A percentile compares a stretch with the other conserved stretches of the same genome.
Evolutionary conservation across 495 filamentous ascomycete genomes (phyloP).

Genomic region (Niebla homalea): DNA sequence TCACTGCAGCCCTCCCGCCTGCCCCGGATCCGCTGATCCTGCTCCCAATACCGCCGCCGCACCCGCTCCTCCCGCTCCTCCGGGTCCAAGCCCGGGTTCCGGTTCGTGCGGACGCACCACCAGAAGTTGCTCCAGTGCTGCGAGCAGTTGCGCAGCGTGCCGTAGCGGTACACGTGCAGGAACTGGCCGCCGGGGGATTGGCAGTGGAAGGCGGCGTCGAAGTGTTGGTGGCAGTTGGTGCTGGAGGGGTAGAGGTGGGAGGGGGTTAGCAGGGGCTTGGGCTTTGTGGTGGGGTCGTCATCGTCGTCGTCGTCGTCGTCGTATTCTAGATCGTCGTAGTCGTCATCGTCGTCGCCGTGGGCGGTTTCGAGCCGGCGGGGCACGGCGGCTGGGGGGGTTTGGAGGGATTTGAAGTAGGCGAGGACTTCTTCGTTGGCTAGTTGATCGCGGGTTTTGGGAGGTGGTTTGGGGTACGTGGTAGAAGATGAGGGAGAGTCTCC

Average conservation of each 20-base stretch:
- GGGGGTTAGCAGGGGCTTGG: constrained; percentile 31
- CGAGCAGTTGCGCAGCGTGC: constrained; percentile 54
- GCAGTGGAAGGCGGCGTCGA: constrained; percentile 93
- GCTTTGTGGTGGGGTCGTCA: constrained; percentile 1
- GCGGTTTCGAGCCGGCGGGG: not conserved
- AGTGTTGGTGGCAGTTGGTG: constrained; percentile 81
- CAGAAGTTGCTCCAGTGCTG: constrained; percentile 84
- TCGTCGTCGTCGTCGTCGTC: not conserved
- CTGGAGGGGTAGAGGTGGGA: constrained; percentile 58
- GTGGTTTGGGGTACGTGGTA: not conserved
- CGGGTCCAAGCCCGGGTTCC: constrained; percentile 23
- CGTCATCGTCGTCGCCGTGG: not conserved
- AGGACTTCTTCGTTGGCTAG: constrained; percentile 49
- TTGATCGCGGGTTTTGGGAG: constrained; percentile 37
- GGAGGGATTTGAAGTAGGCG: constrained; percentile 41
- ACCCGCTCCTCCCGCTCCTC: constrained; percentile 44
- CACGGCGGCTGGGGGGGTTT: constrained; percentile 12
- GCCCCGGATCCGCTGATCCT: constrained; percentile 48
- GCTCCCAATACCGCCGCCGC: constrained; percentile 56
- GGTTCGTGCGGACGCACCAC: constrained; percentile 83
- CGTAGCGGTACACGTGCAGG: constrained; percentile 75
- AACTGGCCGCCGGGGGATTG: constrained; percentile 84
- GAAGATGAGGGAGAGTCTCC: constrained; percentile 2
- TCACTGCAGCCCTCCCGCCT: constrained; percentile 66
- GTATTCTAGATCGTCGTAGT: not conserved